Evolutionary conservation across 345 rosid genomes (phyloP).

Genomic region (Hibiscus syriacus): DNA sequence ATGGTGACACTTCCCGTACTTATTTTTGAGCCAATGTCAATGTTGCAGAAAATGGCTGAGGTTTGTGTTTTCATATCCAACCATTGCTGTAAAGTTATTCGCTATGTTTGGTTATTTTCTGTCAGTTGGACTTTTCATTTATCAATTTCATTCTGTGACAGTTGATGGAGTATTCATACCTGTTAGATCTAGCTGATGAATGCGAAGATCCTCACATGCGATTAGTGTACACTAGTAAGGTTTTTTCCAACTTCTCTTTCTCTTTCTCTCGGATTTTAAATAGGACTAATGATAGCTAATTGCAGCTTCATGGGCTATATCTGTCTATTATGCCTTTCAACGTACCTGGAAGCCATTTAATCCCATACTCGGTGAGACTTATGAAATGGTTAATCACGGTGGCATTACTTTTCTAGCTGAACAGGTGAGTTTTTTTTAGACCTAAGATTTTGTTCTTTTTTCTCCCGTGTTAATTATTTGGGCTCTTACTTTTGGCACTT

Average conservation of each 20-base stretch:
- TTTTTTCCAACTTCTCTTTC: background rate
- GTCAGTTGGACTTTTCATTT: background rate
- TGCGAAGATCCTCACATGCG: conserved; percentile 87
- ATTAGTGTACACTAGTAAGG: conserved; percentile 76
- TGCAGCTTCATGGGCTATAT: conserved; percentile 83
- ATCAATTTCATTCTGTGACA: conserved; percentile 22
- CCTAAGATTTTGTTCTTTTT: background rate
- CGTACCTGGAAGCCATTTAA: conserved; percentile 96
- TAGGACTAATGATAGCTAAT: background rate
- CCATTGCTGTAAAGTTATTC: background rate
- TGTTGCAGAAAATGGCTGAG: conserved; percentile 98
- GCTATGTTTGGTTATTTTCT: conserved; percentile 5
- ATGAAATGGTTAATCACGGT: conserved; percentile 74
- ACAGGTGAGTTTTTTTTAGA: conserved; percentile 41
- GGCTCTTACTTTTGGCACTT: background rate
- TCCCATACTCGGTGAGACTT: conserved; percentile 97
- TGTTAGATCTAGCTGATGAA: conserved; percentile 56
- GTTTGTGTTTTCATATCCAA: conserved; percentile 29
- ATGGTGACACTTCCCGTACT: conserved; percentile 98
- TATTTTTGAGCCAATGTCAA: conserved; percentile 90
- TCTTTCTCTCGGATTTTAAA: background rate
- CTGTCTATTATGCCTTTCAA: conserved; percentile 77
- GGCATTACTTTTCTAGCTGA: conserved; percentile 73
- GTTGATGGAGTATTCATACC: conserved; percentile 91
- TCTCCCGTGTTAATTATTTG: background rate